Percentiles rank a stretch among this genome's conserved stretches.
Conservation (phyloP, 2,329 filamentous ascomycete genomes). For the Incumbomyces delicatus region DNA sequence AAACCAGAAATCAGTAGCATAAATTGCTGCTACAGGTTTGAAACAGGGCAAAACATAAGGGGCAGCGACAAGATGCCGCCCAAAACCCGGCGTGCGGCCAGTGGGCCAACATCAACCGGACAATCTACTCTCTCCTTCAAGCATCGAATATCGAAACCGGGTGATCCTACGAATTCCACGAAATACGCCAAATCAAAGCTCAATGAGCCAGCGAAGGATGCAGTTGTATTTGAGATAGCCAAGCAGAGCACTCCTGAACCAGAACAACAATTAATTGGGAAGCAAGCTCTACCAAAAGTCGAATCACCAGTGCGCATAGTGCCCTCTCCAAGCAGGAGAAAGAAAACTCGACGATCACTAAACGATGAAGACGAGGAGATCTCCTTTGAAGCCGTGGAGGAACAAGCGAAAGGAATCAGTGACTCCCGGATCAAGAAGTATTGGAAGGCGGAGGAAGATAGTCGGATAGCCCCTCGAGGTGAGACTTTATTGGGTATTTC, state of each 20-base stretch:
- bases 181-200: slow-evolving; percentile 26
- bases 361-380: slow-evolving; percentile 18
- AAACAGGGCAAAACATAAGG: no score
- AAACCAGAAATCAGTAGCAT: no score
- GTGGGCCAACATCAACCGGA: slow-evolving; percentile 32
- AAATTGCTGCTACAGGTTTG: no score
- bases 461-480: slow-evolving; percentile 54
- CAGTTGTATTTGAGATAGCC: slow-evolving; percentile 4
- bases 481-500: slow-evolving; percentile 3
- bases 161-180: slow-evolving; percentile 26
- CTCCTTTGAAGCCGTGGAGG: slow-evolving; percentile 23
- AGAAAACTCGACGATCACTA: slow-evolving; percentile 12
- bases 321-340: slow-evolving; percentile 8
- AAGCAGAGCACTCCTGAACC: slow-evolving; percentile 10
- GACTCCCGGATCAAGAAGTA: slow-evolving; percentile 64
- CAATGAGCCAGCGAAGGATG: slow-evolving; percentile 18
- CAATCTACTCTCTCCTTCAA: slow-evolving; percentile 57
- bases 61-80: slow-evolving; percentile 31
- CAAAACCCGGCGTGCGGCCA: slow-evolving; percentile 25
- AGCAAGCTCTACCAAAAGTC: slow-evolving; percentile 19
- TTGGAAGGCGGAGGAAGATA: slow-evolving; percentile 63
- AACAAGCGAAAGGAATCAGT: slow-evolving; percentile 52
- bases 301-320: slow-evolving; percentile 13
- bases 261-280: slow-evolving; percentile 7
- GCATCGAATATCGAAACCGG: slow-evolving; percentile 51